Percentiles rank a stretch among this genome's conserved stretches.
These are phyloP conservation scores for Bauhinia variegata DNA, from an alignment of 306 rosid species.

Conservation along the genomic window DNA sequence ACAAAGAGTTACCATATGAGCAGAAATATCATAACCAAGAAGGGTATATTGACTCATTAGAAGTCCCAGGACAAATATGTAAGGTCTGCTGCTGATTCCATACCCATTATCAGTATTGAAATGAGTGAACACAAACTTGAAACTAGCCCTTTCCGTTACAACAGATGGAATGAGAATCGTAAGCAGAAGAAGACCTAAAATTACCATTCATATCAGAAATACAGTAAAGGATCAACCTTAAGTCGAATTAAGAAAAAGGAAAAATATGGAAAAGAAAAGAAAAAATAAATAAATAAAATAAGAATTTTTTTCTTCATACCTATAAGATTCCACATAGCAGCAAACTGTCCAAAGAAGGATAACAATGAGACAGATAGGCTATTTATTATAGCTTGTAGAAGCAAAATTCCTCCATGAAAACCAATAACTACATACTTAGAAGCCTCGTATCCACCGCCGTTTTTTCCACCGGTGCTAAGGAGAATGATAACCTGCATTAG, in stretches of 20 bases:
- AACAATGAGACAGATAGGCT: slow-evolving; percentile 76
- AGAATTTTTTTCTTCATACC: slow-evolving; percentile 51
- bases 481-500: slow-evolving; percentile 86
- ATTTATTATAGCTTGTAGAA: slow-evolving; percentile 76
- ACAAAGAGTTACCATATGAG: slow-evolving; percentile 76
- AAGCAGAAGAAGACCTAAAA: slow-evolving; percentile 82
- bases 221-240: slow-evolving; percentile 18
- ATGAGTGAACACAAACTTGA: slow-evolving; percentile 85
- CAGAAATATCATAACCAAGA: slow-evolving; percentile 91
- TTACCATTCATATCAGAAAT: slow-evolving; percentile 30
- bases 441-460: slow-evolving; percentile 74
- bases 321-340: slow-evolving; percentile 82
- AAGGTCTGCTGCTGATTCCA: slow-evolving; percentile 65
- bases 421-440: slow-evolving; percentile 75
- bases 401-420: slow-evolving; percentile 74
- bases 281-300: background rate
- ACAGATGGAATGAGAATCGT: slow-evolving; percentile 79
- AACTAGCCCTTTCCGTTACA: slow-evolving; percentile 79
- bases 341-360: slow-evolving; percentile 89
- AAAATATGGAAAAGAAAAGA: background rate
- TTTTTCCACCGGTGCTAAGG: slow-evolving; percentile 89
- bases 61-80: slow-evolving; percentile 89
- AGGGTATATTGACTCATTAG: slow-evolving; percentile 93
- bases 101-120: slow-evolving; percentile 83
- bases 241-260: background rate